Evolutionary conservation across 345 rosid genomes (phyloP), one percentile per base, ranked within the genome.

Genomic region (Physaria fendleri): DNA sequence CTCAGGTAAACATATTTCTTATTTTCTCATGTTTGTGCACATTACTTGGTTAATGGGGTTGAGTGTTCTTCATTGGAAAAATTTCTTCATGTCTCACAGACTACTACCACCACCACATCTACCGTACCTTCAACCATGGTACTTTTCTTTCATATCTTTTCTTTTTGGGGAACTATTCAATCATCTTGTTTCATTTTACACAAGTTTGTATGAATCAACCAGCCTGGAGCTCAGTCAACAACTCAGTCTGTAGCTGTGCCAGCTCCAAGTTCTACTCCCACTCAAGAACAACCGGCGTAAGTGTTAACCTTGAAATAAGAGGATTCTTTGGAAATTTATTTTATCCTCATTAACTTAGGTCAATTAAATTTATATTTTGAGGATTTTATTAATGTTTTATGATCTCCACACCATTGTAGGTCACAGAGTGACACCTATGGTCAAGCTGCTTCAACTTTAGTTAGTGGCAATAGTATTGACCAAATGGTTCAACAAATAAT

Each of bases 391-490:
- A 18, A 13, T 46, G 13, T 16, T n/a, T 11, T 13, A 6, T 24
- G 20, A 24, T 13, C 32, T 24, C 18, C 20, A 8, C 52, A 46
- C 33, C 12, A 46, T 46, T 24, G 12, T 14, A 87, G 97, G 77
- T 74, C 74, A 8, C 79, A 57, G 46, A 33, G 73, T 28, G 84
- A 84, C 58, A 79, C 78, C 22, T 84, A 80, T 65, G 85, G 73
- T 55, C 81, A 88, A 75, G 97, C 93, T 80, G 98, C 95, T 73
- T 92, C 98, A 25, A 78, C 80, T 32, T 72, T 88, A 74, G 88
- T 81, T 71, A 86, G 85, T 70, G 87, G 85, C 18, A 81, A 44
- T 68, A 78, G 65, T 71, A 81, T 81, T 50, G 96, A 88, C 57
- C 87, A 79, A 70, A 81, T 84, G 41, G 78, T 88, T 49, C 93